These are phyloP conservation scores for Saksenaea oblongispora DNA, from an alignment of 371 early-diverging fungal genomes.

Conservation along the genomic window DNA sequence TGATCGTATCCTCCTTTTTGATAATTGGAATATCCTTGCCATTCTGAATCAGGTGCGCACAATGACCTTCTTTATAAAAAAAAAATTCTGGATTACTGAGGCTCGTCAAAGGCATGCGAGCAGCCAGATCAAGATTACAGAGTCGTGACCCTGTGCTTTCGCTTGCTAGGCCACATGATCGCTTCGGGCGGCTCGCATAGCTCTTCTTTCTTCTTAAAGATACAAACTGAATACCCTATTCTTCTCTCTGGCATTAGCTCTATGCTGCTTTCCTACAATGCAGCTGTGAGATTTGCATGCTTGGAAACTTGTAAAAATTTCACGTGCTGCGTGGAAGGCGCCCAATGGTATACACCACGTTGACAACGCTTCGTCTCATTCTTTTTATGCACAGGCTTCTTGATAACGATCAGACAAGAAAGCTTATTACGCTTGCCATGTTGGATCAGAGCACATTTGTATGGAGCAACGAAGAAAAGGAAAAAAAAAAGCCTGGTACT, in stretches of 20 bases:
- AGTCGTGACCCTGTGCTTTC: constrained; percentile 35
- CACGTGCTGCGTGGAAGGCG: constrained; percentile 16
- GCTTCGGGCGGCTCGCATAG: constrained; percentile 7
- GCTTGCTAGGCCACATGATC: constrained; percentile 36
- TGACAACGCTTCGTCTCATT: not conserved
- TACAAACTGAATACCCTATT: constrained; percentile 4
- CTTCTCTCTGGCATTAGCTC: constrained; percentile 15
- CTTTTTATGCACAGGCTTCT: constrained; percentile 19
- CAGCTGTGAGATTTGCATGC: constrained; percentile 35
- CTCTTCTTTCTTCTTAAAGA: constrained; percentile 15
- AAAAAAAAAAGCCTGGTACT: not conserved
- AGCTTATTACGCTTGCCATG: constrained; percentile 22
- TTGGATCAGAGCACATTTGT: constrained; percentile 40
- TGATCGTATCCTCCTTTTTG: constrained; percentile 3
- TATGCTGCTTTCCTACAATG: constrained; percentile 28
- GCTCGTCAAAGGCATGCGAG: constrained; percentile 23
- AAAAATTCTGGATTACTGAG: not conserved
- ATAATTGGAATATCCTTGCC: constrained; percentile 21
- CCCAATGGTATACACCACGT: constrained; percentile 15
- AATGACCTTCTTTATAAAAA: constrained; percentile 6
- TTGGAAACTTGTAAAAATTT: constrained; percentile 35
- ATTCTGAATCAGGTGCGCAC: constrained; percentile 22
- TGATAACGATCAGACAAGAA: constrained; percentile 19
- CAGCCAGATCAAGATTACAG: constrained; percentile 41
- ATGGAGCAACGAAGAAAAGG: not conserved